Base-by-base conservation (phyloP, 1,284 basidiomycete genomes). In the Ustilago loliicola region DNA sequence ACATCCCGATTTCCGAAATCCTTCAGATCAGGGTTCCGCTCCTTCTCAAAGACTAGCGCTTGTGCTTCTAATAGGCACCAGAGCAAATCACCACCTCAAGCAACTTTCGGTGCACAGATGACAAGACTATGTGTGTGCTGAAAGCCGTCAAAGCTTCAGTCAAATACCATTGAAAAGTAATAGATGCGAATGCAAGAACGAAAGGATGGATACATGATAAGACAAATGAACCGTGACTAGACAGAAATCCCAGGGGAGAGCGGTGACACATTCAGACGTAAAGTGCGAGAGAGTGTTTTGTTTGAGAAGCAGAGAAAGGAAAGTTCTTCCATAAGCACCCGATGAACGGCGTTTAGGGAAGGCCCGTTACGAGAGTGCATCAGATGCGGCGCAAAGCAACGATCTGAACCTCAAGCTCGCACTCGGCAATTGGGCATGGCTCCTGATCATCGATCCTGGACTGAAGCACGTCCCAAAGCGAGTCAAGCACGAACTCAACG, bases 331-430 rank as follows among this genome's bases (percentile, higher is more conserved):
- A 9, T 27, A 21, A 27, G 19, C 15, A 21, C 13, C 9, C 23
- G 25, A 25, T 27, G 25, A 27, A 45, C 11, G 8, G 21, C 11
- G 17, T n/a, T 11, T 6, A 45, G n/a, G 6, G 11, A 45, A 21
- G 7, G 42, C 6, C 34, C 19, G 42, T 7, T 21, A 21, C 3
- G 17, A 21, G 42, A 8, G 42, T 8, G n/a, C 42, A 45, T 52
- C 52, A 83, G 45, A 64, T 66, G 8, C 84, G 77, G 21, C 85
- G 83, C 23, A 87, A 75, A 2, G 85, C 86, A 48, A 87, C 60
- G 32, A 87, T 61, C 61, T 85, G 85, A 3, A 87, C 83, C 48
- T 87, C 86, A 38, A 87, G 76, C 60, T 87, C 87, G 72, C 85
- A 83, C 7, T 84, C 78, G n/a, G 74, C 72, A 48, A 83, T 69